Percentiles rank a stretch among this genome's conserved stretches.
Evolutionary conservation across 2,329 filamentous ascomycete genomes (phyloP).

Genomic region (Sporothrix humicola): DNA sequence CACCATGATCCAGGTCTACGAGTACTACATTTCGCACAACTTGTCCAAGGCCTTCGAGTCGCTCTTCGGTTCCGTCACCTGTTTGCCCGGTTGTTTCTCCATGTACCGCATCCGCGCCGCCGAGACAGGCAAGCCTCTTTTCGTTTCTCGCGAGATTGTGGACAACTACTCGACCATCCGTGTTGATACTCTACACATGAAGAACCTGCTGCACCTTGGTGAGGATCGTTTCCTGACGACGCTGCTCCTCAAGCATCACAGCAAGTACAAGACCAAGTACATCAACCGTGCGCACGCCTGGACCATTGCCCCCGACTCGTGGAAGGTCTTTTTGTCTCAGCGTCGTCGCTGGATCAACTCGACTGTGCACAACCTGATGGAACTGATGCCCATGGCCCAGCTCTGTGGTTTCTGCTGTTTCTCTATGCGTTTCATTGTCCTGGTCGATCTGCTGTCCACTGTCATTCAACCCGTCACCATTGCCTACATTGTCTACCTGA

Average conservation of each 20-base stretch:
- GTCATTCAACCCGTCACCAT: conserved; percentile 90
- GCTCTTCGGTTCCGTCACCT: conserved; percentile 95
- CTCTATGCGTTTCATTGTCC: conserved; percentile 98
- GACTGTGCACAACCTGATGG: conserved; percentile 95
- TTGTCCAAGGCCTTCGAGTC: conserved; percentile 97
- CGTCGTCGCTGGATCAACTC: conserved; percentile 99
- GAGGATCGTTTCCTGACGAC: conserved; percentile 98
- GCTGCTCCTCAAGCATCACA: conserved; percentile 87
- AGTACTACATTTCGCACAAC: conserved; percentile 99
- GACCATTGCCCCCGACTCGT: conserved; percentile 96
- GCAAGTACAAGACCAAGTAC: conserved; percentile 98
- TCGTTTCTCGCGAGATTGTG: conserved; percentile 91
- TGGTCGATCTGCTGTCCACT: conserved; percentile 90
- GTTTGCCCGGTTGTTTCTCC: conserved; percentile 96
- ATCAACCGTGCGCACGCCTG: conserved; percentile 90
- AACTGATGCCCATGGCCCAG: conserved; percentile 89
- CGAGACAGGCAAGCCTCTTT: conserved; percentile 92
- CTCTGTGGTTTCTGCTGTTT: conserved; percentile 99
- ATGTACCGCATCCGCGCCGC: conserved; percentile 98
- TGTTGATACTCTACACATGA: conserved; percentile 98
- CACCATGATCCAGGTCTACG: conserved; percentile 99
- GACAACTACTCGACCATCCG: conserved; percentile 89
- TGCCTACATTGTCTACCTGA: conserved; percentile 86
- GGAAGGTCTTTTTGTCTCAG: conserved; percentile 94
- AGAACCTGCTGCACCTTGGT: conserved; percentile 94